These are phyloP conservation scores for Xanthoconium stramineum DNA, from an alignment of 768 basidiomycete species.

Conservation along the genomic window DNA sequence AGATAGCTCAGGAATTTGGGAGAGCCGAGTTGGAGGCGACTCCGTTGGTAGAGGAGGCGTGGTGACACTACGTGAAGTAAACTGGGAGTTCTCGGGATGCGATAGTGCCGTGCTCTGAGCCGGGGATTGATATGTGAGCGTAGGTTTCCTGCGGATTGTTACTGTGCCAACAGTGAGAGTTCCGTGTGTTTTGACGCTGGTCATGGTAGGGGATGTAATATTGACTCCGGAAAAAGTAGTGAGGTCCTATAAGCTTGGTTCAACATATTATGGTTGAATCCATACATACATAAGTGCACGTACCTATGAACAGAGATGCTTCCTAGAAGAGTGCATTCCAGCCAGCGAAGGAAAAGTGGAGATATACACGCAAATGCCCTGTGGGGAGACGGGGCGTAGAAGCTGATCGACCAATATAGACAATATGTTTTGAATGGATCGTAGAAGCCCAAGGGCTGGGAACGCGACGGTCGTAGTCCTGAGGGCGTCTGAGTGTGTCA, in stretches of 20 bases:
- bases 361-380: slow-evolving; percentile 14
- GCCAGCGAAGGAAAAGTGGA: slow-evolving; percentile 6
- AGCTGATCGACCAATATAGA: slow-evolving; percentile 19
- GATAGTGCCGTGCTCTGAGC: slow-evolving; percentile 31
- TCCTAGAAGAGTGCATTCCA: slow-evolving; percentile 24
- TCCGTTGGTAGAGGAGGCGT: slow-evolving; percentile 6
- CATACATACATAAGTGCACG: not conserved
- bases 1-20: slow-evolving; percentile 11
- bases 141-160: slow-evolving; percentile 53
- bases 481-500: slow-evolving; percentile 12
- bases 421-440: slow-evolving; percentile 19
- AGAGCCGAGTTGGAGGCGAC: slow-evolving; percentile 13
- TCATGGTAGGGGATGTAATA: slow-evolving; percentile 18
- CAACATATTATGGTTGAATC: not conserved
- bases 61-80: slow-evolving; percentile 18
- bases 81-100: slow-evolving; percentile 21
- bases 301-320: slow-evolving; percentile 21
- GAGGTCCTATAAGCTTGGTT: slow-evolving; percentile 11
- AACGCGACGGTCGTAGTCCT: slow-evolving; percentile 9
- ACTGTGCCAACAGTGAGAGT: slow-evolving; percentile 11
- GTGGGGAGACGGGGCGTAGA: slow-evolving; percentile 4
- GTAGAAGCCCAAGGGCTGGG: slow-evolving; percentile 7
- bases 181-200: slow-evolving; percentile 21
- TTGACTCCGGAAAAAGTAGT: slow-evolving; percentile 1
- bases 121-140: slow-evolving; percentile 57